Evolutionary conservation across 768 basidiomycete genomes (phyloP).

Genomic region (Zangia roseola): DNA sequence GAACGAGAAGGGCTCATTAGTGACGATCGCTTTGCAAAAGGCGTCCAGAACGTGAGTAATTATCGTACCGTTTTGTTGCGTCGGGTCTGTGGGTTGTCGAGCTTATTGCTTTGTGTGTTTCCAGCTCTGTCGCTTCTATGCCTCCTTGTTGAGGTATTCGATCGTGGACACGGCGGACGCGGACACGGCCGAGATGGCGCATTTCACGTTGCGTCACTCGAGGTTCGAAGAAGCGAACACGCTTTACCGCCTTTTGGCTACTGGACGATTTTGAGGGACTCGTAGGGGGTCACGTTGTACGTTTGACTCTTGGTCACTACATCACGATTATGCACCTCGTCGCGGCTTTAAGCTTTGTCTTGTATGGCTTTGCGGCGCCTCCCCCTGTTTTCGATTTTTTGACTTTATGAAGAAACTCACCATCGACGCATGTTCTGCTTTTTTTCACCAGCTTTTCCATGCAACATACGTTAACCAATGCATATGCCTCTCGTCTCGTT

Average conservation of each 20-base stretch:
- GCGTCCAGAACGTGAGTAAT: constrained; percentile 63
- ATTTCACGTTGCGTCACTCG: constrained; percentile 70
- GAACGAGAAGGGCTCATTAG: constrained; percentile 66
- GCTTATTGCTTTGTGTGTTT: constrained; percentile 1
- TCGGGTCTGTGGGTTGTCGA: not conserved
- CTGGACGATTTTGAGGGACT: constrained; percentile 29
- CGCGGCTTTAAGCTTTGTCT: too few species aligned
- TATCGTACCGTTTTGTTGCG: not conserved
- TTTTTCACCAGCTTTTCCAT: not conserved
- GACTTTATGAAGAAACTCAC: constrained; percentile 16
- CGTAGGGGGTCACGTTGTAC: not conserved
- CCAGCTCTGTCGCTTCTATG: constrained; percentile 77
- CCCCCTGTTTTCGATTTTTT: constrained; percentile 23
- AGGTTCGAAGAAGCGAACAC: constrained; percentile 75
- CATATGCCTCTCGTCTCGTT: not conserved
- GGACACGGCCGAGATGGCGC: constrained; percentile 74
- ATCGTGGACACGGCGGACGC: constrained; percentile 68
- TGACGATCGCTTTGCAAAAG: constrained; percentile 72
- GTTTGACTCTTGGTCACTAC: not conserved
- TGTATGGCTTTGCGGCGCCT: constrained; percentile 3
- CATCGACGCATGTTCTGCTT: not conserved
- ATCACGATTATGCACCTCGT: not conserved
- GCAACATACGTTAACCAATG: not conserved
- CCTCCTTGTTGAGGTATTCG: constrained; percentile 61
- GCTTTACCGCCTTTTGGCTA: constrained; percentile 65